Base-by-base conservation (phyloP, 1,284 basidiomycete genomes). In the Sphaerobolus stellatus region DNA sequence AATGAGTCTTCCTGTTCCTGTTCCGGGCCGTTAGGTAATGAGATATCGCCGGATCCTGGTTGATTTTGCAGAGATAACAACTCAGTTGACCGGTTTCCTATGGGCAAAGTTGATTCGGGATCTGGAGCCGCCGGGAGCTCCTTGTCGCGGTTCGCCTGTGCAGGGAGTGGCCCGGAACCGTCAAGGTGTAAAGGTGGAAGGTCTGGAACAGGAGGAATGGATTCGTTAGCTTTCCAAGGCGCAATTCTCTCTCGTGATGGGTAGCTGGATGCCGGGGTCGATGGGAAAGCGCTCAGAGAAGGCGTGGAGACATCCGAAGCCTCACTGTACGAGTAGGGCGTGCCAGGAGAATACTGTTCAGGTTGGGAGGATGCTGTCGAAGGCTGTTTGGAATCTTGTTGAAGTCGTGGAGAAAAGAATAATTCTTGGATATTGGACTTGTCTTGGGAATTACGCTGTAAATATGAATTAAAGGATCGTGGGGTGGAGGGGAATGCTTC, bases 221-320 rank as follows among this genome's bases (percentile, higher is more conserved):
- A n/a, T 22, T 20, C 40, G 13, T 22, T 28, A 27, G 18, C 29
- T 27, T 29, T 25, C 8, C 6, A 3, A 44, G 28, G 8, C 16
- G 8, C 18, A 27, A 36, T 5, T 29, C 25, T 24, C 22, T 22
- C 4, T 8, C 27, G 44, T 22, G 38, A 30, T 22, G 34, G 38
- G 24, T 22, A 46, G 3, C 3, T 20, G 9, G 50, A 27, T 13
- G 28, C 33, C 25, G 52, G 52, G 6, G 45, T 54, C 25, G 52
- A n/a, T 8, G 52, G 52, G 24, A 54, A 54, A 11, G 52, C 52
- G 25, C 52, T 54, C 22, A 54, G 52, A 25, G 46, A 54, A 11
- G 45, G 25, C 24, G 46, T 40, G 27, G 52, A 54, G 13, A 14
- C 29, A 24, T 27, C 28, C 24, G 52, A 48, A 24, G 18, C 28